Conservation (phyloP, 2,329 filamentous ascomycete species). For the Pseudogymnoascus sp. region DNA sequence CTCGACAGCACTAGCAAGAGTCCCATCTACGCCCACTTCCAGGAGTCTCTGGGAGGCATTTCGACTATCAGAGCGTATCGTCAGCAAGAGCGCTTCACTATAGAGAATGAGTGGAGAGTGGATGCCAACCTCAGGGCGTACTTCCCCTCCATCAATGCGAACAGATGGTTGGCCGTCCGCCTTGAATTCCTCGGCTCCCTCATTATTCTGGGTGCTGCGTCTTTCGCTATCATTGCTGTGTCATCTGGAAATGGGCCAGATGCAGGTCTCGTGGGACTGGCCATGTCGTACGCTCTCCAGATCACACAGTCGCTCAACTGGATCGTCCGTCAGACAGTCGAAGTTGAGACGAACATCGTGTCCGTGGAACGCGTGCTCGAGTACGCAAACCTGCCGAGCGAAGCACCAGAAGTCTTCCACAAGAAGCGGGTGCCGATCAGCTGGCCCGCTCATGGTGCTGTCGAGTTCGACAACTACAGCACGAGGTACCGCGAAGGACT, state of each 20-base stretch:
- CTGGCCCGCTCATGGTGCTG: constrained; percentile 83
- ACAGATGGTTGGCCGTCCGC: constrained; percentile 88
- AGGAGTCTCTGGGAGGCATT: constrained; percentile 89
- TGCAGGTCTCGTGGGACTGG: constrained; percentile 74
- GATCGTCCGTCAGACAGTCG: constrained; percentile 97
- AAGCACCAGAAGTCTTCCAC: constrained; percentile 88
- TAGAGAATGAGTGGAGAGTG: constrained; percentile 95
- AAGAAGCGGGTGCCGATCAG: constrained; percentile 77
- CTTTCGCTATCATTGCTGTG: constrained; percentile 74
- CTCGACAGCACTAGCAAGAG: constrained; percentile 91
- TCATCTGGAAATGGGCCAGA: constrained; percentile 54
- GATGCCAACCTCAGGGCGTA: constrained; percentile 91
- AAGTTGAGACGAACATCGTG: constrained; percentile 99
- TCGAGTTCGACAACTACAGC: constrained; percentile 89
- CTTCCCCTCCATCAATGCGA: constrained; percentile 90
- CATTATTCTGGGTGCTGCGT: constrained; percentile 81
- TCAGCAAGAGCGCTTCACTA: constrained; percentile 76
- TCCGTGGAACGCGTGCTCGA: constrained; percentile 96
- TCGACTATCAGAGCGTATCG: constrained; percentile 92
- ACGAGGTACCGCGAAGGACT: constrained; percentile 84
- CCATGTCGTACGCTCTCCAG: constrained; percentile 94
- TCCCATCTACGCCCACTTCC: constrained; percentile 96
- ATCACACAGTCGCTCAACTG: constrained; percentile 97
- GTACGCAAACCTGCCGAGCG: constrained; percentile 82
- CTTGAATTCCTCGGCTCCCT: constrained; percentile 92